Evolutionary conservation across 768 basidiomycete species (phyloP).

Genomic region (Boletus subcaerulescens): DNA sequence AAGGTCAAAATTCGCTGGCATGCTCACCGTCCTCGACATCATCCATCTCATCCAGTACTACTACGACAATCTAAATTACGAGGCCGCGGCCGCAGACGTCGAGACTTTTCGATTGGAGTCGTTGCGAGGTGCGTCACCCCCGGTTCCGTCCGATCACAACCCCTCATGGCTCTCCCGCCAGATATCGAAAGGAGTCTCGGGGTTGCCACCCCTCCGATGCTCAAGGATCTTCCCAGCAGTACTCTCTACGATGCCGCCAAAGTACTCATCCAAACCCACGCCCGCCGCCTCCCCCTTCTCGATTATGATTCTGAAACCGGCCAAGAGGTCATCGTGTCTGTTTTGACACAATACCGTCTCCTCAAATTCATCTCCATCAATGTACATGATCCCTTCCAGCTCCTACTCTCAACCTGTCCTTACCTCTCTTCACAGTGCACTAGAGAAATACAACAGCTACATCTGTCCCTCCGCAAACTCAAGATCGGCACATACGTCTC

Average conservation of each 20-base stretch:
- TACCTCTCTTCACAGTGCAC: slow-evolving; percentile 57
- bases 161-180: slow-evolving; percentile 30
- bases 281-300: slow-evolving; percentile 89
- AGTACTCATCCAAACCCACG: slow-evolving; percentile 91
- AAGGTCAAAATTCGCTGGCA: slow-evolving; percentile 88
- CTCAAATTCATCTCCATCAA: slow-evolving; percentile 99
- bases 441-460: slow-evolving; percentile 77
- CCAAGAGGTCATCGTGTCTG: slow-evolving; percentile 93
- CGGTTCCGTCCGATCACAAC: slow-evolving; percentile 5
- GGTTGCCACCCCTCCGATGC: slow-evolving; percentile 88
- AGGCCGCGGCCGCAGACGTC: slow-evolving; percentile 84
- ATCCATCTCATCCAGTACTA: slow-evolving; percentile 99
- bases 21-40: slow-evolving; percentile 99
- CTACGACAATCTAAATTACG: slow-evolving; percentile 79
- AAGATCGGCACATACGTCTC: slow-evolving; percentile 92
- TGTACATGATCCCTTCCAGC: slow-evolving; percentile 43
- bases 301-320: slow-evolving; percentile 92
- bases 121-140: slow-evolving; percentile 65
- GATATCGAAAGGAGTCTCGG: slow-evolving; percentile 92
- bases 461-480: slow-evolving; percentile 77
- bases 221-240: slow-evolving; percentile 83
- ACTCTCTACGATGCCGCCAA: slow-evolving; percentile 89
- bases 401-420: slow-evolving; percentile 3
- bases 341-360: slow-evolving; percentile 95
- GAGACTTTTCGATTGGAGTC: slow-evolving; percentile 89